These are phyloP conservation scores for Trypanosoma cruzi DNA, from an alignment of 208 protist species.

Conservation along the genomic window DNA sequence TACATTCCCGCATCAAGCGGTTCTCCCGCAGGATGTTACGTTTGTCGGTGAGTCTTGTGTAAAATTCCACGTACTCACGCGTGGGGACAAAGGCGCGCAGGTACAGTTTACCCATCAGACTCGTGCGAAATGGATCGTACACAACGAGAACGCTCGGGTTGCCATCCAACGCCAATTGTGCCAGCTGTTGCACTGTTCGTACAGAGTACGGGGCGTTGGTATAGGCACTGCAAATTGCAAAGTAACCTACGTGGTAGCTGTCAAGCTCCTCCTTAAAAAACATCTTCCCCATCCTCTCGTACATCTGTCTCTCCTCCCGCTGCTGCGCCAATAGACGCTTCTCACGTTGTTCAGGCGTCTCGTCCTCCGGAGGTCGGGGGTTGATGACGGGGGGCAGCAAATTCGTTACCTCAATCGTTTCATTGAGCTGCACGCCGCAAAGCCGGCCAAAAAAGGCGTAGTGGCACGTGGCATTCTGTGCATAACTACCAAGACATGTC, in stretches of 20 bases:
- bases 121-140: conserved; percentile 74
- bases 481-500: conserved; percentile 44
- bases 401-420: conserved; percentile 57
- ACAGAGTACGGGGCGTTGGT: conserved; percentile 43
- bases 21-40: conserved; percentile 24
- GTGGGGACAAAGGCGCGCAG: conserved; percentile 71
- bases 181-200: conserved; percentile 40
- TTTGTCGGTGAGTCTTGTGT: conserved; percentile 27
- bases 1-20: conserved; percentile 45
- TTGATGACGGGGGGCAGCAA: conserved; percentile 30
- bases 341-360: conserved; percentile 34
- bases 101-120: conserved; percentile 54
- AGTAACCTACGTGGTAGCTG: conserved; percentile 59
- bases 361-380: conserved; percentile 23
- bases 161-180: conserved; percentile 42
- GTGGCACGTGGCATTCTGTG: conserved; percentile 36
- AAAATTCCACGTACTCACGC: conserved; percentile 52
- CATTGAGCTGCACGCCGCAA: conserved; percentile 57
- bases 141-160: conserved; percentile 61
- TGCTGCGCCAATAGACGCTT: conserved; percentile 21
- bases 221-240: conserved; percentile 52
- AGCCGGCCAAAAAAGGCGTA: conserved; percentile 49
- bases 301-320: conserved; percentile 19
- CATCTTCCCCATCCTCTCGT: conserved; percentile 32
- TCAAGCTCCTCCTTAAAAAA: conserved; percentile 58